These are phyloP conservation scores for fission yeast (Schizosaccharomyces pombe) DNA, from an alignment of 805 yeast species.

Conservation along the genomic window DNA sequence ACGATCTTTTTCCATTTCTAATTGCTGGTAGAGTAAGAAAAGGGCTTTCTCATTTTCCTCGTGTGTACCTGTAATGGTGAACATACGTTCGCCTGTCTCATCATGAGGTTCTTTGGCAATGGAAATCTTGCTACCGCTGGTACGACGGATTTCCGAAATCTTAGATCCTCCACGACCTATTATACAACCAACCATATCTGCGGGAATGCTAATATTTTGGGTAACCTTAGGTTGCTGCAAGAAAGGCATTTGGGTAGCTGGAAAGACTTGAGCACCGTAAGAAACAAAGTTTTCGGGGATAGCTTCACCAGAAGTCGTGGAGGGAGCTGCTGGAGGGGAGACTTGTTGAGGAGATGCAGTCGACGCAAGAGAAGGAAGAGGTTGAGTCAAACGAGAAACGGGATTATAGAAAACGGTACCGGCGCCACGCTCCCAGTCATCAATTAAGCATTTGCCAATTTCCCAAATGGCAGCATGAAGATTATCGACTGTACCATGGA, in stretches of 20 bases:
- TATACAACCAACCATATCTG: constrained; percentile 68
- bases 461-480: constrained; percentile 34
- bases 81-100: constrained; percentile 38
- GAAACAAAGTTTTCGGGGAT: background rate
- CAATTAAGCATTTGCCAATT: constrained; percentile 47
- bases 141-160: constrained; percentile 63
- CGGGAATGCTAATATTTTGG: constrained; percentile 29
- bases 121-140: constrained; percentile 54
- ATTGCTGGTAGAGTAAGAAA: constrained; percentile 28
- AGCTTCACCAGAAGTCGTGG: background rate
- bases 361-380: constrained; percentile 1
- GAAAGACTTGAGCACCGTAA: background rate
- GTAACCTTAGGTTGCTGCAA: background rate
- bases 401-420: constrained; percentile 46
- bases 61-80: constrained; percentile 43
- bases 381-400: constrained; percentile 5
- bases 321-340: constrained; percentile 6
- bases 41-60: constrained; percentile 36
- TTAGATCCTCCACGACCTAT: constrained; percentile 71
- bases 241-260: background rate
- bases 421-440: constrained; percentile 44
- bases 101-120: constrained; percentile 44
- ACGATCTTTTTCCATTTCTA: constrained; percentile 16
- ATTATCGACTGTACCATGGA: constrained; percentile 53
- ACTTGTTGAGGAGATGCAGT: constrained; percentile 1